A percentile compares a stretch with the other conserved stretches of the same genome.
phyloP scores from a whole-genome alignment of 768 basidiomycete species.

The Psilocybe cyanescens region DNA sequence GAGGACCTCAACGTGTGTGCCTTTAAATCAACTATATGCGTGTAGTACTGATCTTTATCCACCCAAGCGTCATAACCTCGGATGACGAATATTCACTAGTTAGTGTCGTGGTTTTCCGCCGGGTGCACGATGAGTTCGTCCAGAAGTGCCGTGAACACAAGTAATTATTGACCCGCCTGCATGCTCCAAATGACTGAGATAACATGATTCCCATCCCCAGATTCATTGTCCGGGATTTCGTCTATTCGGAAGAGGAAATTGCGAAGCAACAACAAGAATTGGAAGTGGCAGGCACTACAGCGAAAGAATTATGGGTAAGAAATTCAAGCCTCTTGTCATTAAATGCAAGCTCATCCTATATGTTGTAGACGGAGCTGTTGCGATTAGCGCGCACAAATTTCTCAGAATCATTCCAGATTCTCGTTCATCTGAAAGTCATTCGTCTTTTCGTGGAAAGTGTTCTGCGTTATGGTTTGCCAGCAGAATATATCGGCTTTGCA shows the following conservation, averaged over 20 bases:
- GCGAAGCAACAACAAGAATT: constrained; percentile 83
- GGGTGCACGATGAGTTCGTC: constrained; percentile 88
- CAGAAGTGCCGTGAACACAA: constrained; percentile 97
- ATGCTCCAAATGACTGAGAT: background rate
- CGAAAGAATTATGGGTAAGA: constrained; percentile 96
- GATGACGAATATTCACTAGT: constrained; percentile 92
- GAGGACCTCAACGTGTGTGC: constrained; percentile 78
- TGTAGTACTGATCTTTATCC: constrained; percentile 9
- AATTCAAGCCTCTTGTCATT: background rate
- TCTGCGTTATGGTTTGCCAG: constrained; percentile 92
- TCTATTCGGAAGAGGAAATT: constrained; percentile 82
- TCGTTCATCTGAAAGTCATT: constrained; percentile 92
- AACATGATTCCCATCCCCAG: constrained; percentile 40
- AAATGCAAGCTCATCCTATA: background rate
- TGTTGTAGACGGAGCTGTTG: constrained; percentile 84
- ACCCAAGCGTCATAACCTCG: constrained; percentile 65
- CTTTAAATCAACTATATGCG: background rate
- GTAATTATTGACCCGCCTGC: constrained; percentile 43
- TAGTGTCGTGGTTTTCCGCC: constrained; percentile 86
- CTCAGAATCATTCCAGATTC: constrained; percentile 92
- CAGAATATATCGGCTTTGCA: constrained; percentile 81
- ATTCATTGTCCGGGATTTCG: constrained; percentile 94
- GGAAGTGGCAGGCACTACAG: constrained; percentile 77
- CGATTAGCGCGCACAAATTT: constrained; percentile 93
- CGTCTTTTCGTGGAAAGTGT: constrained; percentile 95